These are phyloP conservation scores for Heliamphora exappendiculata DNA, from an alignment of 148 eudicot species.

Conservation along the genomic window DNA sequence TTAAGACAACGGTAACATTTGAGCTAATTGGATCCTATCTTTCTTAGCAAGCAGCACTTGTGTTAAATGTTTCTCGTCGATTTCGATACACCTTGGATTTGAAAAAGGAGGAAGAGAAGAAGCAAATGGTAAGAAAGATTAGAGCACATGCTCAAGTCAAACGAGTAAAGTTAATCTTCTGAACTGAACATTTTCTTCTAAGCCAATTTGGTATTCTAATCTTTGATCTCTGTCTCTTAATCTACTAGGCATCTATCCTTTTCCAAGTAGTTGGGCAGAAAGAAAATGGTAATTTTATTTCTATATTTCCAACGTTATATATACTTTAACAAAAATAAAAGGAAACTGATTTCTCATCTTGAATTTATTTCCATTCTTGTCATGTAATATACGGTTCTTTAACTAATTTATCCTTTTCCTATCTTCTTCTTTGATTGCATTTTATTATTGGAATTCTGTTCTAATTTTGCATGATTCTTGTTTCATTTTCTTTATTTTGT, in stretches of 20 bases:
- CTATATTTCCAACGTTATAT: not conserved
- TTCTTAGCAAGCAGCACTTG: slow-evolving; percentile 93
- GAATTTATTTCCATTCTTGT: not conserved
- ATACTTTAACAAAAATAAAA: not conserved
- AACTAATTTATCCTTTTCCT: too few species aligned
- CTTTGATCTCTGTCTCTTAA: slow-evolving; percentile 14
- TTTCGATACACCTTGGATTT: slow-evolving; percentile 88
- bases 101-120: slow-evolving; percentile 86
- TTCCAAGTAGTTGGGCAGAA: slow-evolving; percentile 64
- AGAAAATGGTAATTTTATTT: slow-evolving; percentile 33
- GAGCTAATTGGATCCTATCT: slow-evolving; percentile 16
- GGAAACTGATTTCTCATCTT: not conserved
- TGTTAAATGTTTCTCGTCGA: slow-evolving; percentile 87
- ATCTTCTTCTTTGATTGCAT: too few species aligned
- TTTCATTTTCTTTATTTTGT: too few species aligned
- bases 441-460: too few species aligned
- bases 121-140: slow-evolving; percentile 59
- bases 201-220: not conserved
- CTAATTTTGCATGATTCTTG: too few species aligned
- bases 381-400: too few species aligned
- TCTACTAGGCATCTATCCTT: slow-evolving; percentile 66
- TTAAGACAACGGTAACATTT: not conserved
- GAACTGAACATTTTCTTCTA: not conserved
- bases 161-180: slow-evolving; percentile 39
- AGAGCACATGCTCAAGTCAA: slow-evolving; percentile 91